phyloP scores from a whole-genome alignment of 768 basidiomycete genomes.

The Candolleomyces eurysporus region DNA sequence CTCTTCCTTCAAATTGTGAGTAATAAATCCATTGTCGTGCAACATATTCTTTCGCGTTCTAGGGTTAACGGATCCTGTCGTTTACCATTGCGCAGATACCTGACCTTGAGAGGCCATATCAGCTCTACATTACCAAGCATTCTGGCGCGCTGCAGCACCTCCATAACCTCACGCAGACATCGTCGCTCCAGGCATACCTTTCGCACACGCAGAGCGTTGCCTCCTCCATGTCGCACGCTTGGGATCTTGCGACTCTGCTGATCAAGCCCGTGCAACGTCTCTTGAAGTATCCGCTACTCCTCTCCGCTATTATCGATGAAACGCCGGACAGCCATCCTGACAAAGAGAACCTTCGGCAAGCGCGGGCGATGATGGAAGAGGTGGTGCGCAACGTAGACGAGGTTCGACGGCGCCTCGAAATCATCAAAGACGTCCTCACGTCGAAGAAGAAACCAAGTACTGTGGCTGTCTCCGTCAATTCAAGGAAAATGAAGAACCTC shows the following conservation, averaged over 20 bases:
- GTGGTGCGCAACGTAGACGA: slow-evolving; percentile 79
- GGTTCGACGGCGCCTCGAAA: slow-evolving; percentile 70
- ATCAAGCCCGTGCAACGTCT: slow-evolving; percentile 98
- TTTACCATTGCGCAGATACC: slow-evolving; percentile 49
- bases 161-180: slow-evolving; percentile 44
- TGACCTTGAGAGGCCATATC: slow-evolving; percentile 69
- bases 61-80: not conserved
- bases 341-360: slow-evolving; percentile 52
- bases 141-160: slow-evolving; percentile 72
- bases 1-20: slow-evolving; percentile 70
- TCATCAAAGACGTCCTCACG: slow-evolving; percentile 71
- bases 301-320: slow-evolving; percentile 71
- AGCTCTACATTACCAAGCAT: slow-evolving; percentile 79
- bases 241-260: slow-evolving; percentile 90
- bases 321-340: slow-evolving; percentile 71
- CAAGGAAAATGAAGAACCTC: slow-evolving; percentile 59
- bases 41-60: slow-evolving; percentile 2
- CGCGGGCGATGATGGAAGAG: slow-evolving; percentile 63
- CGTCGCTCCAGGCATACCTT: slow-evolving; percentile 65
- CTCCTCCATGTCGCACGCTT: slow-evolving; percentile 75
- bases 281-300: slow-evolving; percentile 89
- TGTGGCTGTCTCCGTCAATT: slow-evolving; percentile 54
- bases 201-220: slow-evolving; percentile 64
- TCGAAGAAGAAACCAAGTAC: slow-evolving; percentile 43
- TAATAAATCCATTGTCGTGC: slow-evolving; percentile 17